These are phyloP conservation scores for Aeschynomene evenia DNA, from an alignment of 306 rosid genomes.

Conservation along the genomic window DNA sequence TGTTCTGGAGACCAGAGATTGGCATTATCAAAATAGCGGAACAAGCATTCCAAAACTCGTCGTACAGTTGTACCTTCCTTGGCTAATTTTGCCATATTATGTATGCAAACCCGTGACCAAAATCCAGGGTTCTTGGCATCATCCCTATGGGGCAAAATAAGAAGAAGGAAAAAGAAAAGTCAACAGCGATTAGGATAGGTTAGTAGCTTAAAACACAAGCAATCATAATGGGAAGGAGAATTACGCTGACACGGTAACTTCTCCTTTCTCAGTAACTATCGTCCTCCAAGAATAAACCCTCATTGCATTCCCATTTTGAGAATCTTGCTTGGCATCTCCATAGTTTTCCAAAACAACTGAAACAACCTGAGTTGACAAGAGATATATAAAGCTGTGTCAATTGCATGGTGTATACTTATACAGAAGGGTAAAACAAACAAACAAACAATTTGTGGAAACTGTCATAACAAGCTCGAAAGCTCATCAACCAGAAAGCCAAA, in stretches of 20 bases:
- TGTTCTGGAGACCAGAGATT: constrained; percentile 67
- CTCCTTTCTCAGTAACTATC: constrained; percentile 64
- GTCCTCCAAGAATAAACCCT: constrained; percentile 51
- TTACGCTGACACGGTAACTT: constrained; percentile 50
- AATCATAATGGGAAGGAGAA: constrained; percentile 24
- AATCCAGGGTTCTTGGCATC: constrained; percentile 44
- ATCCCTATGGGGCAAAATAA: constrained; percentile 45
- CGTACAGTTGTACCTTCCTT: constrained; percentile 75
- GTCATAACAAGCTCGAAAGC: neutral
- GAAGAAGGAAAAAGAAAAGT: constrained; percentile 30
- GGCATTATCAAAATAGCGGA: constrained; percentile 61
- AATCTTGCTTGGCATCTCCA: constrained; percentile 41
- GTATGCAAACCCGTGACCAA: constrained; percentile 70
- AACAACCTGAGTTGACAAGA: constrained; percentile 49
- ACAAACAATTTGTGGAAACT: constrained; percentile 15
- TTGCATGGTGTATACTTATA: constrained; percentile 18
- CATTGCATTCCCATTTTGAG: constrained; percentile 30
- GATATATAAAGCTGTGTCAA: constrained; percentile 31
- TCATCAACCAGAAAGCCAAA: neutral
- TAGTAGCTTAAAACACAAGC: constrained; percentile 19
- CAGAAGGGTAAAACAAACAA: constrained; percentile 4
- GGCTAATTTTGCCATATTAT: constrained; percentile 71
- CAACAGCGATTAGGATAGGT: constrained; percentile 3
- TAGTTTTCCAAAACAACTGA: constrained; percentile 65
- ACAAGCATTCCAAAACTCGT: constrained; percentile 63